These are phyloP conservation scores for Globisporangium paddicum DNA, from an alignment of 352 stramenopile genomes.

Conservation along the genomic window DNA sequence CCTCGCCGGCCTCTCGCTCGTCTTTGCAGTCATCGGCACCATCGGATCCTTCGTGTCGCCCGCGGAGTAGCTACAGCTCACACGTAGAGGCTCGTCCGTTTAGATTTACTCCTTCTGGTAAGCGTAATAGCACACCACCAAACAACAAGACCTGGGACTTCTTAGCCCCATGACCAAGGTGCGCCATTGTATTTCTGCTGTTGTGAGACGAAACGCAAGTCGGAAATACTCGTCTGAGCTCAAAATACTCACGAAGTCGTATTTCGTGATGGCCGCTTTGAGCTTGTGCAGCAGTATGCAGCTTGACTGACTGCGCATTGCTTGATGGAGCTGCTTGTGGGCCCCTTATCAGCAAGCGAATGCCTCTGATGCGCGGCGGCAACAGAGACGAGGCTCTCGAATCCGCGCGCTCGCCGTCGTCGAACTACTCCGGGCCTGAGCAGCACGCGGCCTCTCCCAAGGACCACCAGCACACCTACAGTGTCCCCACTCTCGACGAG, in stretches of 20 bases:
- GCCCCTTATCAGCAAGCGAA: not conserved
- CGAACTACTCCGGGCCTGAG: no score
- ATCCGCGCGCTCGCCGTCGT: no score
- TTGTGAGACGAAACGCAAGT: not conserved
- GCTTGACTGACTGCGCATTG: not conserved
- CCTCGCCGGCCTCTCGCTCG: conserved; percentile 52
- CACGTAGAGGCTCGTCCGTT: not conserved
- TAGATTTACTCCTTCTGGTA: not conserved
- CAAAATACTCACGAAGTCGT: not conserved
- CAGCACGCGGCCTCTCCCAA: no score
- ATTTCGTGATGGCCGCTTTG: not conserved
- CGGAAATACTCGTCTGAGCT: not conserved
- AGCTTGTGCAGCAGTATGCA: not conserved
- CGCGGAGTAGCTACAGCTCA: conserved; percentile 50
- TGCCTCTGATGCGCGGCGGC: not conserved
- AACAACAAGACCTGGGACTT: not conserved
- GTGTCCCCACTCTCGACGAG: conserved; percentile 24
- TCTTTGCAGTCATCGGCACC: conserved; percentile 73
- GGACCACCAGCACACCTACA: no score
- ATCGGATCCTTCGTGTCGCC: conserved; percentile 70
- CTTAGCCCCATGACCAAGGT: not conserved
- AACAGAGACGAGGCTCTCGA: conserved; percentile 2
- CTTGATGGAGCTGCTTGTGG: not conserved
- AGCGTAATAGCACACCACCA: not conserved
- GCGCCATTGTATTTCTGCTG: not conserved